Conservation (phyloP, 192 early-diverging fungal genomes). For the Paraglomus occultum region DNA sequence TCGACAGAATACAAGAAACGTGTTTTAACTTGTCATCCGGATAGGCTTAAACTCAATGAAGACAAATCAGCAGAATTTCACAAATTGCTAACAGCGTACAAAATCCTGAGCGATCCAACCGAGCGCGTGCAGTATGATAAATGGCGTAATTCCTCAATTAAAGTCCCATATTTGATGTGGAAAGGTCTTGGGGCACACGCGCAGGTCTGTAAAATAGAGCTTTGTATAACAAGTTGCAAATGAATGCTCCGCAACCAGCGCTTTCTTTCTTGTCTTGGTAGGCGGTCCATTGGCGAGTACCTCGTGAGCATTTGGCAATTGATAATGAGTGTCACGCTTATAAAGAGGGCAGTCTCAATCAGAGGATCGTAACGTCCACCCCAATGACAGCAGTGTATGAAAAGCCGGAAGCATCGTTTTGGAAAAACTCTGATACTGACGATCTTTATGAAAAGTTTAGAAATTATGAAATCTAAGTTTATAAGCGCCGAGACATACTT, state of each 20-base stretch:
- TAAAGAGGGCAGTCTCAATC: not conserved
- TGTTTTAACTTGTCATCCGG: constrained; percentile 16
- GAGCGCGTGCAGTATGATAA: constrained; percentile 15
- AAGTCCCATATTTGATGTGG: constrained; percentile 16
- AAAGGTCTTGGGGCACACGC: not conserved
- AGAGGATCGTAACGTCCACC: not conserved
- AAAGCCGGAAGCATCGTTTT: not conserved
- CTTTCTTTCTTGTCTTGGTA: not conserved
- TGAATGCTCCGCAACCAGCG: not conserved
- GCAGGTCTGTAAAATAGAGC: not conserved
- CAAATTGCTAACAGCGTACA: constrained; percentile 11
- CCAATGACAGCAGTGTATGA: not conserved
- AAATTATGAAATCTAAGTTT: constrained; percentile 23
- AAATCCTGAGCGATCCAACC: not conserved
- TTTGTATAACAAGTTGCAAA: not conserved
- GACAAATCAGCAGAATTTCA: constrained; percentile 3
- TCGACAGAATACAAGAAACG: constrained; percentile 21
- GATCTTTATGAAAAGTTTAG: constrained; percentile 27
- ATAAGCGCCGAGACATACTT: too few species aligned
- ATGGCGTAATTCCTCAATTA: constrained; percentile 9
- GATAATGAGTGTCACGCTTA: not conserved
- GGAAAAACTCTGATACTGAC: not conserved
- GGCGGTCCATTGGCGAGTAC: constrained; percentile 19
- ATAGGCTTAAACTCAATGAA: constrained; percentile 3
- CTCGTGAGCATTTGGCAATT: constrained; percentile 1